Conservation (phyloP, 1,139 yeast genomes). For the Candida sp. region DNA sequence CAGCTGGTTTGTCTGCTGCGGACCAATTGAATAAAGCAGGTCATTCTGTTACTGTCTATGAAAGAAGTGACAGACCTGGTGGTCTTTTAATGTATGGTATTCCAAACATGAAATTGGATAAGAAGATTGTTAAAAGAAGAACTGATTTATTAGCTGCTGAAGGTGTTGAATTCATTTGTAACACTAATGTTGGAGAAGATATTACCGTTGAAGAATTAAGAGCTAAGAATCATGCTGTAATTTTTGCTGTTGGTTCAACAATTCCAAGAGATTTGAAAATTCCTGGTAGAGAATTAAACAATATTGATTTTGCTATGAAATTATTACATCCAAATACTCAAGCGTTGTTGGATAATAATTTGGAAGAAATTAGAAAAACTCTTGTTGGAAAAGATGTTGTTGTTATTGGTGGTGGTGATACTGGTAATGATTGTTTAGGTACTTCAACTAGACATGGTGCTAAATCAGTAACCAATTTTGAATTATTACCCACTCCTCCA, state of each 20-base stretch:
- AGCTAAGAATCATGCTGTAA: conserved; percentile 70
- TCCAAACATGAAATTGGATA: conserved; percentile 98
- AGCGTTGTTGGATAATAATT: conserved; percentile 78
- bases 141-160: conserved; percentile 87
- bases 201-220: conserved; percentile 67
- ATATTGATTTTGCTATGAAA: conserved; percentile 94
- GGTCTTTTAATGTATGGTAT: conserved; percentile 98
- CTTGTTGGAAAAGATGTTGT: conserved; percentile 86
- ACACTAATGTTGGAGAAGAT: conserved; percentile 83
- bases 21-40: conserved; percentile 98
- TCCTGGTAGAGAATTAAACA: conserved; percentile 89
- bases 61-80: conserved; percentile 94
- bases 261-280: conserved; percentile 93
- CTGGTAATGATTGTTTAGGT: conserved; percentile 99
- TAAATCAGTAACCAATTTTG: conserved; percentile 92
- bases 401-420: conserved; percentile 99
- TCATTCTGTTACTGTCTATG: conserved; percentile 86
- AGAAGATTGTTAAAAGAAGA: conserved; percentile 89
- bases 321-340: conserved; percentile 85
- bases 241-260: conserved; percentile 94
- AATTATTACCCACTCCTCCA: conserved; percentile 91
- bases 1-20: conserved; percentile 95
- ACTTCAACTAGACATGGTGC: conserved; percentile 98
- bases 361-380: conserved; percentile 70
- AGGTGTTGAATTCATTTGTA: conserved; percentile 77